Conservation (phyloP, 805 yeast species). For the Jamesozyma rosinii region DNA sequence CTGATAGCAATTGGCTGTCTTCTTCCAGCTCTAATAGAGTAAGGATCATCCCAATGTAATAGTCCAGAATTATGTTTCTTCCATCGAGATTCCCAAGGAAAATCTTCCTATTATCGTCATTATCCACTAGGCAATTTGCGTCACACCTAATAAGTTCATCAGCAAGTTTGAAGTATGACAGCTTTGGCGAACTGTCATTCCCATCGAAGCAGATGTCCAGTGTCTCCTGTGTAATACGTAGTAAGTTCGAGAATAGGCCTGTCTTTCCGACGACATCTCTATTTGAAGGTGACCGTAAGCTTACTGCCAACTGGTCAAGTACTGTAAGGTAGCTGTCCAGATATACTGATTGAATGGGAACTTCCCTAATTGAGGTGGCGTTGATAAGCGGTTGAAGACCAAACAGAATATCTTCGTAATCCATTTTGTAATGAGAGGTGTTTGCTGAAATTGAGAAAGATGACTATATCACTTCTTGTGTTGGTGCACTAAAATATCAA, state of each 20-base stretch:
- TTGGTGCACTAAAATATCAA: too few species aligned
- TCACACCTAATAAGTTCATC: slow-evolving; percentile 29
- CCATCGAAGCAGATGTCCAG: slow-evolving; percentile 12
- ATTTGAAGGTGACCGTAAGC: slow-evolving; percentile 23
- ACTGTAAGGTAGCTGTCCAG: slow-evolving; percentile 16
- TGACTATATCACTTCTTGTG: too few species aligned
- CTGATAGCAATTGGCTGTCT: slow-evolving; percentile 7
- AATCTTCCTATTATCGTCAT: slow-evolving; percentile 22
- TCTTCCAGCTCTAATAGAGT: slow-evolving; percentile 7
- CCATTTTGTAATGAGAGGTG: too few species aligned
- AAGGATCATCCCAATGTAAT: slow-evolving; percentile 15
- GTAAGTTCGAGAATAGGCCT: slow-evolving; percentile 18
- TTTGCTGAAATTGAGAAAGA: too few species aligned
- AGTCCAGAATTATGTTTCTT: slow-evolving; percentile 11
- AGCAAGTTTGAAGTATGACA: slow-evolving; percentile 14
- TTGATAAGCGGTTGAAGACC: slow-evolving; percentile 26
- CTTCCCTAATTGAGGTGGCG: slow-evolving; percentile 9
- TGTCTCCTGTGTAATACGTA: slow-evolving; percentile 10
- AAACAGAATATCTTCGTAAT: slow-evolving; percentile 27
- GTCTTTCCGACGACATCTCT: slow-evolving; percentile 25
- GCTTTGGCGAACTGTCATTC: background rate
- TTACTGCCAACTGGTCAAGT: slow-evolving; percentile 27
- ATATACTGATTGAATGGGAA: slow-evolving; percentile 16
- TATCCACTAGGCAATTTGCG: slow-evolving; percentile 28
- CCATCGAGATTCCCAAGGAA: slow-evolving; percentile 4